A percentile compares a stretch with the other conserved stretches of the same genome.
Evolutionary conservation across 2,329 filamentous ascomycete species (phyloP).

Genomic region (Nigrospora sphaerica): DNA sequence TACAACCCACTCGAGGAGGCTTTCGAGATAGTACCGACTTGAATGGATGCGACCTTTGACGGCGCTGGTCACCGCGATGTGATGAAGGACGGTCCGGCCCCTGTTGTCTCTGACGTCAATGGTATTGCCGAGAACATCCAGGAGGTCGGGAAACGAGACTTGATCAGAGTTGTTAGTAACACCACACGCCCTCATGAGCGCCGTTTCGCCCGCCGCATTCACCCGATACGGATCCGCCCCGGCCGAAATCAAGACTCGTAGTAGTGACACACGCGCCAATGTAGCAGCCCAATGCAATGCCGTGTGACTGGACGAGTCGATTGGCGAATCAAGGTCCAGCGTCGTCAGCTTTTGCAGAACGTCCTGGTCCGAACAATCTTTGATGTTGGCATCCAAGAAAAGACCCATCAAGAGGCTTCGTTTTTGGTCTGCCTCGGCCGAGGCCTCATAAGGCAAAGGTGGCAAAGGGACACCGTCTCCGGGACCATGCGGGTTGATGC

Average conservation of each 20-base stretch:
- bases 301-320: slow-evolving; percentile 83
- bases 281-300: slow-evolving; percentile 96
- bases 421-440: slow-evolving; percentile 67
- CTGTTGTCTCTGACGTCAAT: slow-evolving; percentile 88
- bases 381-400: slow-evolving; percentile 72
- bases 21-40: slow-evolving; percentile 93
- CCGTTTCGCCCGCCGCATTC: slow-evolving; percentile 85
- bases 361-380: slow-evolving; percentile 59
- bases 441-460: slow-evolving; percentile 55
- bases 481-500: slow-evolving; percentile 33
- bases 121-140: slow-evolving; percentile 82
- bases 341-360: slow-evolving; percentile 70
- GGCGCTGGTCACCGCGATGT: slow-evolving; percentile 92
- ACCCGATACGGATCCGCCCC: slow-evolving; percentile 85
- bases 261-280: slow-evolving; percentile 73
- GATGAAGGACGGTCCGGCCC: slow-evolving; percentile 86
- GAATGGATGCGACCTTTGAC: slow-evolving; percentile 89
- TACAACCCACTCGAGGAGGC: slow-evolving; percentile 88
- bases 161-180: slow-evolving; percentile 94
- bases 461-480: slow-evolving; percentile 54
- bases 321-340: slow-evolving; percentile 82
- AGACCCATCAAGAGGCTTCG: slow-evolving; percentile 75
- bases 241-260: slow-evolving; percentile 72
- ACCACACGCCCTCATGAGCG: slow-evolving; percentile 83
- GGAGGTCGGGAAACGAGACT: slow-evolving; percentile 79